Percentiles rank a stretch among this genome's conserved stretches.
phyloP scores from a whole-genome alignment of 306 rosid genomes.

The Amphicarpaea edgeworthii region DNA sequence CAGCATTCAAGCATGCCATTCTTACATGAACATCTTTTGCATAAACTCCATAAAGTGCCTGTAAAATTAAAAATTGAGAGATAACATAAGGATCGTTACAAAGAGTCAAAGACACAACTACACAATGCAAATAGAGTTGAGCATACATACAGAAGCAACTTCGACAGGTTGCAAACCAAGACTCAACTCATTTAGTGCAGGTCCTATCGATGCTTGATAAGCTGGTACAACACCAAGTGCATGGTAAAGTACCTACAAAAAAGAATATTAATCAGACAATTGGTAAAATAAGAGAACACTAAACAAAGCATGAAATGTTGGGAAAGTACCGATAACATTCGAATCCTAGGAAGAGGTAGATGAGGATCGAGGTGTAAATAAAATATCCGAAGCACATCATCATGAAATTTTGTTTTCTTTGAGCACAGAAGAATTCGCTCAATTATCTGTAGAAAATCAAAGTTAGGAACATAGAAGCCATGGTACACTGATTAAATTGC shows the following conservation, averaged over 20 bases:
- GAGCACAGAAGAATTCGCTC: slow-evolving; percentile 86
- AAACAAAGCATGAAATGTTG: slow-evolving; percentile 36
- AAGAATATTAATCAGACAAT: slow-evolving; percentile 37
- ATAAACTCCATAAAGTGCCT: slow-evolving; percentile 94
- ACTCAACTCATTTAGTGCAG: slow-evolving; percentile 93
- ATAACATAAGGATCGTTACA: slow-evolving; percentile 33
- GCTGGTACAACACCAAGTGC: slow-evolving; percentile 87
- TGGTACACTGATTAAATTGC: slow-evolving; percentile 31
- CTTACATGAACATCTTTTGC: slow-evolving; percentile 95
- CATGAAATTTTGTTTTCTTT: slow-evolving; percentile 90
- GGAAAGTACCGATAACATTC: slow-evolving; percentile 79
- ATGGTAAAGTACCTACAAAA: slow-evolving; percentile 86
- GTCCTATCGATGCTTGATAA: slow-evolving; percentile 81
- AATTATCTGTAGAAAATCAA: slow-evolving; percentile 71
- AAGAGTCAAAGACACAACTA: background rate
- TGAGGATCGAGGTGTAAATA: slow-evolving; percentile 94
- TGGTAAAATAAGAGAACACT: slow-evolving; percentile 13
- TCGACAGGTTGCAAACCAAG: slow-evolving; percentile 88
- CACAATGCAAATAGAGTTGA: slow-evolving; percentile 39
- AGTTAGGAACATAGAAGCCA: slow-evolving; percentile 46
- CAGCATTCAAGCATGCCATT: slow-evolving; percentile 91
- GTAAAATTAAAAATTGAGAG: slow-evolving; percentile 44
- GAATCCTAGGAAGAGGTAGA: slow-evolving; percentile 93
- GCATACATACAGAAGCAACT: slow-evolving; percentile 77
- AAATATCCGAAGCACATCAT: slow-evolving; percentile 77